Evolutionary conservation across 805 yeast genomes (phyloP).

Genomic region (Zygosaccharomyces siamensis): DNA sequence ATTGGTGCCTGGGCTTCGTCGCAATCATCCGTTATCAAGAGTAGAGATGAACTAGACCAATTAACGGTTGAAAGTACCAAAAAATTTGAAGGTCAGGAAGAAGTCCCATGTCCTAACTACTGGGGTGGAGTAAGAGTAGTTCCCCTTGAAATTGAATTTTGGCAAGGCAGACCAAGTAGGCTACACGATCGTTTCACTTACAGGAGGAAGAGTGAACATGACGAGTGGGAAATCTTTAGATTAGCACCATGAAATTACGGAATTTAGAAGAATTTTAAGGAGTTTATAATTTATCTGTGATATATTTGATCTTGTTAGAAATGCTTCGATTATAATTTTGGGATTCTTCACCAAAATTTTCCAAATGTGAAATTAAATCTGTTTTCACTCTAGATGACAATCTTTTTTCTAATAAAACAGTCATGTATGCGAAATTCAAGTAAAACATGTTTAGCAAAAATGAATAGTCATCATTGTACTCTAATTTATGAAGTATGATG

Average conservation of each 20-base stretch:
- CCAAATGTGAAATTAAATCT: slow-evolving; percentile 2
- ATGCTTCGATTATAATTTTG: slow-evolving; percentile 15
- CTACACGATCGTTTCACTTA: slow-evolving; percentile 84
- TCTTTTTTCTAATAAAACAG: neutral
- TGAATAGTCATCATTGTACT: slow-evolving; percentile 2
- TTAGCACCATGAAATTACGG: slow-evolving; percentile 57
- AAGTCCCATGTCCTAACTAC: slow-evolving; percentile 83
- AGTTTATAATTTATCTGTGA: slow-evolving; percentile 7
- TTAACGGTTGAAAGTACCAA: slow-evolving; percentile 44
- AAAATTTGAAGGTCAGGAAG: slow-evolving; percentile 55
- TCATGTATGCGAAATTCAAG: slow-evolving; percentile 17
- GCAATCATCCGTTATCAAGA: slow-evolving; percentile 59
- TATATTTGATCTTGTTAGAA: slow-evolving; percentile 10
- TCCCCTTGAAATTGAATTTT: slow-evolving; percentile 89
- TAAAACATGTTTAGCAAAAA: slow-evolving; percentile 13
- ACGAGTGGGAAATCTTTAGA: slow-evolving; percentile 60
- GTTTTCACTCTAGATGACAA: slow-evolving; percentile 3
- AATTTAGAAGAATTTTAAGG: slow-evolving; percentile 4
- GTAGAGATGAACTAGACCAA: slow-evolving; percentile 60
- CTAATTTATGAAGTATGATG: neutral
- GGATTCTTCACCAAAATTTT: slow-evolving; percentile 9
- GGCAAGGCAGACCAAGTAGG: slow-evolving; percentile 93
- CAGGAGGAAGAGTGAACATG: slow-evolving; percentile 48
- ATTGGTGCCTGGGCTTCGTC: slow-evolving; percentile 98
- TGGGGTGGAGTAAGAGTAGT: slow-evolving; percentile 94